Conservation (phyloP, 2,329 filamentous ascomycete species). For the Verticillium isaacii region DNA sequence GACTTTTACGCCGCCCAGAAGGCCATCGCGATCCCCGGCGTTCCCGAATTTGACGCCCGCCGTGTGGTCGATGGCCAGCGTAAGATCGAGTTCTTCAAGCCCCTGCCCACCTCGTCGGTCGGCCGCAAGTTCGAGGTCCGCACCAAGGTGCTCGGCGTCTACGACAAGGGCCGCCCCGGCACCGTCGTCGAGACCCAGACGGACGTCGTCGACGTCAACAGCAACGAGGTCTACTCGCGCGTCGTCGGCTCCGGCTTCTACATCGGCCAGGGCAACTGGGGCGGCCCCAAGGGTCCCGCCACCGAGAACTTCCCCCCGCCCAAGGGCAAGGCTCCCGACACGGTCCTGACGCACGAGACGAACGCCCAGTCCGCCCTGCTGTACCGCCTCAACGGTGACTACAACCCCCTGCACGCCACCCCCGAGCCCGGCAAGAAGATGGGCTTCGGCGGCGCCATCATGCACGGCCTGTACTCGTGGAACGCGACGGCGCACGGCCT, state of each 20-base stretch:
- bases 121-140: conserved; percentile 72
- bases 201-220: conserved; percentile 65
- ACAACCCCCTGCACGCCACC: conserved; percentile 87
- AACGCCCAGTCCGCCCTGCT: conserved; percentile 67
- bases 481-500: conserved; percentile 73
- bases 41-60: conserved; percentile 70
- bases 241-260: conserved; percentile 71
- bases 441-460: conserved; percentile 85
- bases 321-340: conserved; percentile 65
- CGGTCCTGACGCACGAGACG: conserved; percentile 65
- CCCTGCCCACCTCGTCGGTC: conserved; percentile 65
- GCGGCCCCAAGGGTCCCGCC: conserved; percentile 83
- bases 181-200: conserved; percentile 78
- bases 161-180: conserved; percentile 83
- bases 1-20: conserved; percentile 76
- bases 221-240: conserved; percentile 66
- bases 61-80: conserved; percentile 82
- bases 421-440: conserved; percentile 82
- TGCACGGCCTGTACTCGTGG: conserved; percentile 86
- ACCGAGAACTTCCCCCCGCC: conserved; percentile 76
- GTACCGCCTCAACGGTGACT: conserved; percentile 87
- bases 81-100: conserved; percentile 70
- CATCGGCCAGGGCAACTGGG: conserved; percentile 77
- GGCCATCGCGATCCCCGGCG: conserved; percentile 63
- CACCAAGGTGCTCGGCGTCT: conserved; percentile 76